Base-by-base conservation (phyloP, 73 alveolate species). In the Tetrahymena elliotti region DNA sequence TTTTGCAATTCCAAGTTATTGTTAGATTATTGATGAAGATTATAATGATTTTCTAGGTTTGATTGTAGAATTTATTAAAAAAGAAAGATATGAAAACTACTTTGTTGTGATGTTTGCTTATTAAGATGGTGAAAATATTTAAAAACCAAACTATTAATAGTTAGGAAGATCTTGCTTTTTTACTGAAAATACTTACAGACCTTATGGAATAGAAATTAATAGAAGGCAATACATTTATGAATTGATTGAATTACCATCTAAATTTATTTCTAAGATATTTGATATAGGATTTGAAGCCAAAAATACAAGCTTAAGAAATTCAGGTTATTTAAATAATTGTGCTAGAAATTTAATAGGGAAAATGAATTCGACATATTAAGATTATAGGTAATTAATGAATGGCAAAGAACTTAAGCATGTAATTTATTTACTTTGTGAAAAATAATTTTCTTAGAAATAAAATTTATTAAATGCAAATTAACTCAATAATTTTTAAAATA, bases 21-120 rank as follows among this genome's bases (percentile, higher is more conserved):
- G 84, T 35, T 27, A 54, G 53, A 53, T 93, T 33, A 54, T 93
- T 53, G 96, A 93, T 93, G 93, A 93, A 20, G 38, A 52, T 53
- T 88, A 93, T 11, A 83, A 93, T 52, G 68, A 36, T 7, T 84
- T 6, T 22, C 22, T 84, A n/a, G 47, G 93, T 9, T 36, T 84
- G 10, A 84, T 84, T 12, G 53, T 84, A 11, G 53, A 84, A 36
- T 84, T 36, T 22, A 38, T 84, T 84, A 84, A 84, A 13, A 84
- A 84, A 33, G 34, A 18, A 2, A 24, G 13, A 84, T 36, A 84
- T 84, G 47, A 84, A 31, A n/a, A 22, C 24, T 84, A 84, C 34
- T 84, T 36, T 84, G 68, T 36, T 84, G 68, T 84, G 35, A 38
- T 84, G 93, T 84, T 84, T 38, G 68, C 53, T 8, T 36, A 36